Conservation (phyloP, 2,329 filamentous ascomycete species). For the Verticillium klebahnii region DNA sequence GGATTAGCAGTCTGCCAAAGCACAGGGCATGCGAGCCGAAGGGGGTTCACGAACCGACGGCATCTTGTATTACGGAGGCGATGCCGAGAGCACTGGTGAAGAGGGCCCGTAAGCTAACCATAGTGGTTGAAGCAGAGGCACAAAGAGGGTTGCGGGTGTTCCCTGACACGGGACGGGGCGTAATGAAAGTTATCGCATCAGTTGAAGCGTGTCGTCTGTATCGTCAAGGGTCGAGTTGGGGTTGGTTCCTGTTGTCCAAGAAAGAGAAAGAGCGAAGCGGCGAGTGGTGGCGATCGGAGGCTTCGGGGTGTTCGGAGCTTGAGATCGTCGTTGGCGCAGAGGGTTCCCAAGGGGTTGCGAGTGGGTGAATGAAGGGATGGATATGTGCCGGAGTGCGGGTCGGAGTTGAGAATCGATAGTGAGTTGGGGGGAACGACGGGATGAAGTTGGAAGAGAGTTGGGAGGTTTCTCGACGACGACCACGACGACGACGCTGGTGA, state of each 20-base stretch:
- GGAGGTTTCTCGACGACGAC: background rate
- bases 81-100: constrained; percentile 23
- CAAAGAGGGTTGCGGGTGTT: background rate
- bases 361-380: background rate
- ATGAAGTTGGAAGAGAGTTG: background rate
- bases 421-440: background rate
- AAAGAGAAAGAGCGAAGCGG: background rate
- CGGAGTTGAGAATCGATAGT: background rate
- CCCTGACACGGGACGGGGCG: constrained; percentile 11
- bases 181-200: constrained; percentile 2
- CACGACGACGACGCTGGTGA: background rate
- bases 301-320: background rate
- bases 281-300: background rate
- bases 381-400: background rate
- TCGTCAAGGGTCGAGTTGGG: background rate
- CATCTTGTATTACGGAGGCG: constrained; percentile 24
- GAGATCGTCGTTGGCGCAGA: background rate
- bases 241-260: background rate
- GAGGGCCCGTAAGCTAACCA: constrained; percentile 27
- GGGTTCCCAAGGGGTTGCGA: background rate
- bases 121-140: constrained; percentile 12
- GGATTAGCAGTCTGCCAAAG: background rate
- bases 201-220: background rate
- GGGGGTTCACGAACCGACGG: constrained; percentile 21
- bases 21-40: background rate